Evolutionary conservation across 345 rosid genomes (phyloP), one percentile per base, ranked within the genome.

Genomic region (Sisymbrium irio): DNA sequence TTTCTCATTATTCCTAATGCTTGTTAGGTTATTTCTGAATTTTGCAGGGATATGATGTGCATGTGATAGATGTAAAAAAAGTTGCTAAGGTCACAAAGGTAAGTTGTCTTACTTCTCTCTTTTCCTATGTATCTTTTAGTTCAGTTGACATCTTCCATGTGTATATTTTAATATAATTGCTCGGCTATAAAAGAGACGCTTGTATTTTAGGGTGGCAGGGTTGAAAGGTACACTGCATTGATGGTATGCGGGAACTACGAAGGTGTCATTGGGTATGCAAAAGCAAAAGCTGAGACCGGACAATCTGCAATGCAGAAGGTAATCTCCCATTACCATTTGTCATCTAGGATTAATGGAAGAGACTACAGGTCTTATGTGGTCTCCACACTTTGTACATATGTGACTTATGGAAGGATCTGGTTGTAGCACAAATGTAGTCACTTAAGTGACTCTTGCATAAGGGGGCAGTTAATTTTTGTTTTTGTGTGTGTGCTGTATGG

Each of bases 51-150:
- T 91, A 91, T 85, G 97, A 94, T 80, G 87, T 87, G 79, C 89
- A 74, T 78, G 66, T 88, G 76, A 91, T 94, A 69, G 91, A 87
- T 70, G 89, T 94, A 30, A 94, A 94, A 71, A 87, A 93, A 81
- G 91, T 97, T 65, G 86, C 92, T 44, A 91, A 91, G 83, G 96
- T 90, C 73, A 92, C 97, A 28, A 92, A 95, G 99, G 97, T 95
- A 85, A 32, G 67, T 40, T 22, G 36, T 65, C 42, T 41, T 11
- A 55, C 65, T 54, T 76, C 13, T 39, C 37, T 63, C 69, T 49
- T 61, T 18, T 63, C 40, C 40, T 61, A 14, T 42, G 30, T 17
- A 51, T 57, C 19, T 58, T 37, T 75, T 14, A 33, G 9, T 45
- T 37, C 32, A 39, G 27, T 51, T 45, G 44, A 9, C 28, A 9